phyloP scores from a whole-genome alignment of 805 yeast species.

The Yamadazyma insecticola region DNA sequence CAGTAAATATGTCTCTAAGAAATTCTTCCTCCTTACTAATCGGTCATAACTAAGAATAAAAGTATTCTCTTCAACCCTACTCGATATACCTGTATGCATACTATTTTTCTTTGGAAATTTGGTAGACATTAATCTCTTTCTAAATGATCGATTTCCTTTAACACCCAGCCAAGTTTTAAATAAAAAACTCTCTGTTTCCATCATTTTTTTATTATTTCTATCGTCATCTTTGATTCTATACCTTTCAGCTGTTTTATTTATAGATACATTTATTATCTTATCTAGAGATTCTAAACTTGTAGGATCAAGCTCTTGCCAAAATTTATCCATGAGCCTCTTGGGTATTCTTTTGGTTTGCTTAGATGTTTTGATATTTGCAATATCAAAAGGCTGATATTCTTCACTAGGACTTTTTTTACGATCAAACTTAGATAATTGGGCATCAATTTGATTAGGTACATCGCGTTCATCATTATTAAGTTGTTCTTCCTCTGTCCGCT shows the following conservation, averaged over 20 bases:
- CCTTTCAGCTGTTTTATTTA: conserved; percentile 21
- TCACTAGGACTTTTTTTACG: too few species aligned
- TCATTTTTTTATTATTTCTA: conserved; percentile 11
- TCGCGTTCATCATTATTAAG: too few species aligned
- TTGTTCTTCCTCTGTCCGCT: too few species aligned
- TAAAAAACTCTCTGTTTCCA: conserved; percentile 20
- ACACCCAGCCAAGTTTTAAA: conserved; percentile 20
- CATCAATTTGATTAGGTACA: too few species aligned
- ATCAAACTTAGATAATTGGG: too few species aligned
- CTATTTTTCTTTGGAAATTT: conserved; percentile 20
- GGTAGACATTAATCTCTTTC: conserved; percentile 19
- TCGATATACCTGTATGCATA: conserved; percentile 10
- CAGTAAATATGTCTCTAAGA: conserved; percentile 33
- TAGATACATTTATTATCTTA: conserved; percentile 21
- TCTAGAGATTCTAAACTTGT: conserved; percentile 13
- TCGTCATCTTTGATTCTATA: conserved; percentile 8
- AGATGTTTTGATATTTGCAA: too few species aligned
- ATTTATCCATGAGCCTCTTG: conserved; percentile 21
- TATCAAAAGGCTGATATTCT: too few species aligned
- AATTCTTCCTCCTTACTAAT: conserved; percentile 18
- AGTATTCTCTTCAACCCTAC: conserved; percentile 10
- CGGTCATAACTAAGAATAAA: conserved; percentile 23
- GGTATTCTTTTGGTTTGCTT: conserved; percentile 15
- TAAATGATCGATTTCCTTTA: conserved; percentile 16
- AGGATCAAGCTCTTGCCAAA: conserved; percentile 26